Base-by-base conservation (phyloP, 192 early-diverging fungal species). In the Pilaira anomala region DNA sequence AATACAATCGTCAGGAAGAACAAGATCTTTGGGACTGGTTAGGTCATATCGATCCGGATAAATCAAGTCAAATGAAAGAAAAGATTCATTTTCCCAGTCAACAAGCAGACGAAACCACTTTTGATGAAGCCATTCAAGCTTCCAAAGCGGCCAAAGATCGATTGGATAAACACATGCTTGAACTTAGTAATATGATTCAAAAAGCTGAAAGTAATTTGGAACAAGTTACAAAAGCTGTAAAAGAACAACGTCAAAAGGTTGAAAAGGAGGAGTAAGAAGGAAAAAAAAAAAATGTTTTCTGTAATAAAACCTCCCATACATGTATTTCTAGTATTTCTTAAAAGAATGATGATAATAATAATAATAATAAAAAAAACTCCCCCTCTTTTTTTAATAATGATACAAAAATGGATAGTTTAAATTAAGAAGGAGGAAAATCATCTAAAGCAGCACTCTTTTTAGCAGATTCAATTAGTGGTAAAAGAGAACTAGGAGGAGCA, bases 401-500 rank as follows among this genome's bases (percentile, higher is more conserved):
- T 36, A 36, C 1, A 36, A 9, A 9, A 36, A 4, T 5, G 33
- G 33, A 9, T 46, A 46, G 9, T 6, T 46, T 18, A 46, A 18
- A 13, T 40, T 8, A 46, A 18, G 16, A 46, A 1, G 13, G 16
- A 46, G 18, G 18, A 4, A 46, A 19, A 46, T 46, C 44, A 46
- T 46, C 44, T 19, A 46, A 18, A 14, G 18, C 16, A 18, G 44
- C 55, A 41, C 21, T 40, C 14, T 58, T 39, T n/a, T 30, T 58
- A 21, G 68, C 68, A 1, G 55, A 39, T 39, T 58, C 56, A 24
- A 95, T 94, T 13, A 93, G 69, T 28, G 92, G 92, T 16, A 85
- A 80, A 19, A 95, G 75, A 7, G 88, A 85, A 60, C 76, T 76
- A 54, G 93, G 80, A 13, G 91, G 91, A 22, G 89, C 91, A 0